phyloP scores from a whole-genome alignment of 176 grass and related monocot species.

The Ensete glaucum region DNA sequence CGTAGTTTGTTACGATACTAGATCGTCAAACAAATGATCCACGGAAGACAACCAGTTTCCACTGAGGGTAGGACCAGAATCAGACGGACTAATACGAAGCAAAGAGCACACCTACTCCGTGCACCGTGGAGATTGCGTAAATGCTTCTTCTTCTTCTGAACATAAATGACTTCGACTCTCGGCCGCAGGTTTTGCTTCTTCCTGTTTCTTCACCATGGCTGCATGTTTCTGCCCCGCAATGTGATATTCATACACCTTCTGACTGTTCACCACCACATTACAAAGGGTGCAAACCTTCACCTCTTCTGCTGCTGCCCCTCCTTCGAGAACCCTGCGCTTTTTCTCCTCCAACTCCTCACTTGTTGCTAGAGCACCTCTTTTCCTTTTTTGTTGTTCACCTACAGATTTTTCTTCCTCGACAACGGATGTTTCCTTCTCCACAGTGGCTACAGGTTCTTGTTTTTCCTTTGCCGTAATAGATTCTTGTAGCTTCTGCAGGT shows the following conservation, averaged over 20 bases:
- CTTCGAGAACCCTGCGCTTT: slow-evolving; percentile 50
- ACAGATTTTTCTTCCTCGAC: slow-evolving; percentile 6
- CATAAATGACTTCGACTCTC: neutral
- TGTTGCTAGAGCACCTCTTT: slow-evolving; percentile 24
- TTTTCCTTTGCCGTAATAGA: slow-evolving; percentile 27
- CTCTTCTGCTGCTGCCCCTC: slow-evolving; percentile 40
- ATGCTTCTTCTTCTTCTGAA: no score
- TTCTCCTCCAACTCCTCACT: slow-evolving; percentile 50
- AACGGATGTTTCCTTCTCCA: slow-evolving; percentile 2
- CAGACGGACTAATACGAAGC: no score
- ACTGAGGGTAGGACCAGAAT: no score
- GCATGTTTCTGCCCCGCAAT: slow-evolving; percentile 65
- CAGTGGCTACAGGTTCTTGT: neutral
- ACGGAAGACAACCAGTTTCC: no score
- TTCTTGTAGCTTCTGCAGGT: slow-evolving; percentile 59
- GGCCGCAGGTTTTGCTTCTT: slow-evolving; percentile 10
- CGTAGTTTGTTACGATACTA: no score
- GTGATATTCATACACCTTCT: slow-evolving; percentile 61
- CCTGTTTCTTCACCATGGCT: slow-evolving; percentile 41
- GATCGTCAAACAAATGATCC: no score
- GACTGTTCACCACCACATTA: slow-evolving; percentile 64
- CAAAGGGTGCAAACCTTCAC: slow-evolving; percentile 54
- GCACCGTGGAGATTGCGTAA: no score
- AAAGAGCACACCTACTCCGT: no score
- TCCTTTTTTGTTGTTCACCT: slow-evolving; percentile 29